Evolutionary conservation across 164 flowering plant species (phyloP), one percentile per base, ranked within the genome.

Genomic region (Tetracentron sinense): DNA sequence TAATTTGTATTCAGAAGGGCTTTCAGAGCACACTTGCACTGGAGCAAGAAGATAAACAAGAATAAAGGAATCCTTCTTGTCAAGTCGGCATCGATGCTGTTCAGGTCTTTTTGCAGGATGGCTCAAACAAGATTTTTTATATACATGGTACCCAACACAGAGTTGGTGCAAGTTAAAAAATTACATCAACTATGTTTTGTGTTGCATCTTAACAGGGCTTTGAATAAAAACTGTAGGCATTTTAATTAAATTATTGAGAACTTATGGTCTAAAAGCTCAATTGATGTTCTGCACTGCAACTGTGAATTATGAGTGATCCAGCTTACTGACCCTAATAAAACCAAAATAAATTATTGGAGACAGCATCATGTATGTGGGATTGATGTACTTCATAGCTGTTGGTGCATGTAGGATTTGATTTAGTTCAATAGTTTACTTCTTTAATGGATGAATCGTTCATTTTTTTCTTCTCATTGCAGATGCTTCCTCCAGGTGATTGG

Each of bases 401-500:
- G 29, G 14, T 47, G n/a, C 22, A 46, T 20, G 51, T 42, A 21
- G 7, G 10, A 26, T 25, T 25, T 19, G 8, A 19, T 49, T 17
- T 8, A 33, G 14, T 26, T 5, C 33, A 27, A 49, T 57, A 22
- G 0, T 31, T 51, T 42, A 53, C 27, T 60, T 48, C 23, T 49
- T n/a, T 35, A n/a, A n/a, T 6, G 31, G 20, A 54, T 33, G 19
- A 56, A 8, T 12, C 26, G 52, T 54, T 46, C 50, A 56, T 46
- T 47, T 64, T 51, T n/a, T 66, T 51, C n/a, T 21, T 60, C 11
- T 60, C 29, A 6, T 63, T 74, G 77, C 84, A 85, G 88, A 68
- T 66, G 38, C 72, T 85, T 30, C 92, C 92, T 52, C 67, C 84
- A 8, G 89, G 92, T 58, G 80, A 77, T 27, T 87, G 92, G 92